phyloP scores from a whole-genome alignment of 306 rosid species.

The Cercis canadensis region DNA sequence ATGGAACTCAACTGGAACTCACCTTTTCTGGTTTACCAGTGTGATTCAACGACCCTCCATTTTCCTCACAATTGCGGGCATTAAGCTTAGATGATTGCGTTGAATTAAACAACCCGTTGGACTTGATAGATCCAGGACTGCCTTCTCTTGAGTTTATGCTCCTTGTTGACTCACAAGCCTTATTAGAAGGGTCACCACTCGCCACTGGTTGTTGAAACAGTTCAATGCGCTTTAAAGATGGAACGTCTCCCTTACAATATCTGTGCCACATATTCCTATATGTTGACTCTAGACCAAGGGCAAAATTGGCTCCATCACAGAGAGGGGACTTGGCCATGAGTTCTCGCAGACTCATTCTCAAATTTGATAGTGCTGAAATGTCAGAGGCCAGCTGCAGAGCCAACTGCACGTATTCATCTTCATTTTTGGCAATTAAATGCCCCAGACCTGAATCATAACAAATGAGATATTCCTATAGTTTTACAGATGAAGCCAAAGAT shows the following conservation, averaged over 20 bases:
- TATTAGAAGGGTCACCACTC: constrained; percentile 39
- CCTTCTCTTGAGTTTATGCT: constrained; percentile 43
- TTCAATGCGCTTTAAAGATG: constrained; percentile 70
- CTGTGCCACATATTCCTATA: constrained; percentile 85
- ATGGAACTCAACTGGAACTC: constrained; percentile 44
- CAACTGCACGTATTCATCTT: constrained; percentile 86
- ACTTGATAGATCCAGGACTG: constrained; percentile 54
- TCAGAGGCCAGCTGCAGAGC: constrained; percentile 90
- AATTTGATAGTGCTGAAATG: constrained; percentile 68
- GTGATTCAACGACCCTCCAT: constrained; percentile 58
- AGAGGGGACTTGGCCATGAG: constrained; percentile 85
- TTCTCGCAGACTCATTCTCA: constrained; percentile 85
- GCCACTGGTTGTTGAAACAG: constrained; percentile 50
- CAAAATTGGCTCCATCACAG: constrained; percentile 79
- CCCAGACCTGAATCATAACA: constrained; percentile 62
- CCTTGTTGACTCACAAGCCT: constrained; percentile 44
- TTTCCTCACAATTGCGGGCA: constrained; percentile 56
- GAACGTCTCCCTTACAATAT: constrained; percentile 92
- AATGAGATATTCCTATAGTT: constrained; percentile 20
- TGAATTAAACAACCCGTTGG: constrained; percentile 63
- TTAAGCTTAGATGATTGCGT: constrained; percentile 41
- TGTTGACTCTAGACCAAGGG: constrained; percentile 67
- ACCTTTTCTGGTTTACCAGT: constrained; percentile 44
- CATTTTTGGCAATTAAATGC: constrained; percentile 74
- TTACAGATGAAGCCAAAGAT: constrained; percentile 21